phyloP scores from a whole-genome alignment of 805 yeast species.

The Candida boidinii region DNA sequence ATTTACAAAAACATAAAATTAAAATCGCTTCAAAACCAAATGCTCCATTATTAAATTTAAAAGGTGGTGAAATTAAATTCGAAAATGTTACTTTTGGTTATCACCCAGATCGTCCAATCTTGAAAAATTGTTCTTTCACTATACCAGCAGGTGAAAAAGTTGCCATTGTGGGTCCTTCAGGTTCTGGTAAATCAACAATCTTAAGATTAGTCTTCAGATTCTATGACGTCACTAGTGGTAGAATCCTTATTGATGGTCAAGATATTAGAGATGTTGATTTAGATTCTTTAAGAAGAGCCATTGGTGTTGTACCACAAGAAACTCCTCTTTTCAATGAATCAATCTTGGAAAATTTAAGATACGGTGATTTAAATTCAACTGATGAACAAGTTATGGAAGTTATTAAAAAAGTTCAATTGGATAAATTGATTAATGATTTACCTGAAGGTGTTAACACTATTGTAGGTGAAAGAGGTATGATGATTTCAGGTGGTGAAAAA shows the following conservation, averaged over 20 bases:
- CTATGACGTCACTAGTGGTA: slow-evolving; percentile 73
- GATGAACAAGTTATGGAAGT: slow-evolving; percentile 63
- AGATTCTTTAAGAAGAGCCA: slow-evolving; percentile 60
- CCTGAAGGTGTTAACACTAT: slow-evolving; percentile 82
- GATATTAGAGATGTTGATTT: slow-evolving; percentile 70
- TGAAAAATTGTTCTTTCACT: slow-evolving; percentile 69
- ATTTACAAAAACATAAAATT: slow-evolving; percentile 68
- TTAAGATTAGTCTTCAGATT: slow-evolving; percentile 79
- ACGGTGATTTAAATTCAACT: slow-evolving; percentile 68
- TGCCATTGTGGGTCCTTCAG: slow-evolving; percentile 95
- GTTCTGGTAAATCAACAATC: slow-evolving; percentile 91
- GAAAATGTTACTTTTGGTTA: slow-evolving; percentile 93
- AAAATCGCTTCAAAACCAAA: slow-evolving; percentile 51
- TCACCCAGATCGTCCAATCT: slow-evolving; percentile 79
- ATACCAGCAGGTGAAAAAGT: slow-evolving; percentile 89
- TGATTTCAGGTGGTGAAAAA: slow-evolving; percentile 99
- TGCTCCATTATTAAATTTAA: slow-evolving; percentile 53
- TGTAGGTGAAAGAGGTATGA: slow-evolving; percentile 97
- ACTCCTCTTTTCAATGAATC: slow-evolving; percentile 93
- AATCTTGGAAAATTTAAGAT: slow-evolving; percentile 77
- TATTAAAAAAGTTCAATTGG: slow-evolving; percentile 63
- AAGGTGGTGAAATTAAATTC: slow-evolving; percentile 72
- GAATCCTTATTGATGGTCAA: slow-evolving; percentile 80
- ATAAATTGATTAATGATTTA: slow-evolving; percentile 50
- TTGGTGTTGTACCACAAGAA: slow-evolving; percentile 97